Conservation (phyloP, 2,329 filamentous ascomycete genomes). For the Fusarium solani-melongenae region DNA sequence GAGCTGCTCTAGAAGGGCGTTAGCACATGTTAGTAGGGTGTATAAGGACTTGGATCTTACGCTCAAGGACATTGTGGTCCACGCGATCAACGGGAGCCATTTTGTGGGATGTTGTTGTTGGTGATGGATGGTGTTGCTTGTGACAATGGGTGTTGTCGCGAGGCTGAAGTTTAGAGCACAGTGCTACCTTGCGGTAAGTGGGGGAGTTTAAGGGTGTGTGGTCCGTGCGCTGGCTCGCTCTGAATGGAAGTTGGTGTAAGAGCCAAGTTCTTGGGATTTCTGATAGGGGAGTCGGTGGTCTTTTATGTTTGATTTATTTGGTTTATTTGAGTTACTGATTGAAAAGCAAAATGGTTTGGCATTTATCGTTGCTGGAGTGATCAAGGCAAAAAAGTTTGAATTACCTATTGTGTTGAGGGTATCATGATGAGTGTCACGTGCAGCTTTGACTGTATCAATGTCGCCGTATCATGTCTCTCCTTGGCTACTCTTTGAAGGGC, state of each 20-base stretch:
- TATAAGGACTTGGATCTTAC: conserved; percentile 37
- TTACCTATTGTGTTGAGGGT: background rate
- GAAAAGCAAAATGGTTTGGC: background rate
- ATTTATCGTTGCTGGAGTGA: background rate
- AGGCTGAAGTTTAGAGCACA: conserved; percentile 5
- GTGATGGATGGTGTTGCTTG: background rate
- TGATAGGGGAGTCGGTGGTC: background rate
- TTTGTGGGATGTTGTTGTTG: background rate
- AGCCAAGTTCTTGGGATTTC: background rate
- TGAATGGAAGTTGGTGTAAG: background rate
- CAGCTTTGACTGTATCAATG: background rate
- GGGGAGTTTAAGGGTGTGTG: background rate
- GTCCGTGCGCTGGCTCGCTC: background rate
- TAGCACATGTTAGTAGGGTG: background rate
- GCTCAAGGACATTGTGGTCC: conserved; percentile 54
- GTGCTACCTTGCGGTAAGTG: conserved; percentile 21
- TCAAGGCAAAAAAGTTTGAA: background rate
- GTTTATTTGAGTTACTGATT: background rate
- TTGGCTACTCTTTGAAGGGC: background rate
- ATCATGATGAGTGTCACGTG: background rate
- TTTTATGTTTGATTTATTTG: background rate
- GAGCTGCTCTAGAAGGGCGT: conserved; percentile 60
- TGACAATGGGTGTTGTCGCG: conserved; percentile 12
- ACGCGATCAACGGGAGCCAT: conserved; percentile 57
- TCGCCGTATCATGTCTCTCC: background rate